Evolutionary conservation across 495 filamentous ascomycete genomes (phyloP), one percentile per base, ranked within the genome.

Genomic region (Penicillium verhagenii): DNA sequence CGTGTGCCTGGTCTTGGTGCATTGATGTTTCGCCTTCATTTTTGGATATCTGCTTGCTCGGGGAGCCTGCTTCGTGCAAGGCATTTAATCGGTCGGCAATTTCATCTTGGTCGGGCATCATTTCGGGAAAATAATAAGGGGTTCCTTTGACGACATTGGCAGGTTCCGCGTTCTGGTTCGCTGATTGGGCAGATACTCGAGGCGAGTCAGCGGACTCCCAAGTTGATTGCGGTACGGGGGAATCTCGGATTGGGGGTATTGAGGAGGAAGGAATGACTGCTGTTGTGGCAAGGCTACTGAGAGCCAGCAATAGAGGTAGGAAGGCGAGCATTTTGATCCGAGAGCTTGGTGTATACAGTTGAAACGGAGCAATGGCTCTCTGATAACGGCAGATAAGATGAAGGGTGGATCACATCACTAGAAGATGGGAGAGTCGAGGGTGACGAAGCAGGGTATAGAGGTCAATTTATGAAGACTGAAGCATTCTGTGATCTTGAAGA

Each of bases 71-170:
- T 23, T 65, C 59, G 24, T 56, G 63, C 47, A 63, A 47, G 8
- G 56, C 37, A 7, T 35, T 42, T 28, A 58, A 14, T 7, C 23
- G 21, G 6, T 24, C 47, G 26, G 50, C 52, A 33, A 63, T 35
- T 44, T 63, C 60, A 1, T 53, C 44, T 9, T 54, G 40, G 19
- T 65, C 63, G 1, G 54, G 57, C 0, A 63, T 18, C 4, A 60
- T 63, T 19, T 65, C 63, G 4, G 56, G 59, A 35, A 63, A 63
- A 29, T 57, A 65, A 26, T 53, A 63, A 13, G 56, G 51, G 19
- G 16, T 33, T 50, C 47, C 47, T 62, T 50, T 52, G 38, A 14
- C 33, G 14, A 59, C 21, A 24, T 21, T 28, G 2, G 38, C 9
- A 9, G 14, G 8, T 35, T 44, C 20, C 11, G 29, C 33, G 20